These are phyloP conservation scores for Fimicolochytrium jonesii DNA, from an alignment of 192 early-diverging fungal genomes.

Conservation along the genomic window DNA sequence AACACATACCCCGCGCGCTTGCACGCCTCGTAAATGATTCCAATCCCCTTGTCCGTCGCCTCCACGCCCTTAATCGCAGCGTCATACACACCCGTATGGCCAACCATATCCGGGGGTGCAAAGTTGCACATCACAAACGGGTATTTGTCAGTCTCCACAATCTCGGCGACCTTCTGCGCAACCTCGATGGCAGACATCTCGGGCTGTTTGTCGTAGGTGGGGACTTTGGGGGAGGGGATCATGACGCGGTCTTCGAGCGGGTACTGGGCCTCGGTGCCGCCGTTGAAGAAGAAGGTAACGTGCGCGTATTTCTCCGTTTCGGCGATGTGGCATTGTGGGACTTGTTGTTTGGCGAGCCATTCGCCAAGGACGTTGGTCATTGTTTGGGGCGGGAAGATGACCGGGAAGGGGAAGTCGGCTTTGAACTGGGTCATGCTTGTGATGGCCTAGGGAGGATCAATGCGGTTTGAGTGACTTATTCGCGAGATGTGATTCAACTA, in stretches of 20 bases:
- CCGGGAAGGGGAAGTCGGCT: slow-evolving; percentile 90
- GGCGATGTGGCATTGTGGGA: slow-evolving; percentile 93
- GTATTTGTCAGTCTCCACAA: slow-evolving; percentile 71
- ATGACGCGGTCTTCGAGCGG: slow-evolving; percentile 81
- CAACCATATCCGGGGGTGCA: slow-evolving; percentile 87
- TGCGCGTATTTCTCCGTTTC: slow-evolving; percentile 99
- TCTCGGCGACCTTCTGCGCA: slow-evolving; percentile 84
- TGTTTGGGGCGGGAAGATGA: slow-evolving; percentile 91
- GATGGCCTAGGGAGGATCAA: slow-evolving; percentile 50
- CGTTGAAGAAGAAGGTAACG: slow-evolving; percentile 99
- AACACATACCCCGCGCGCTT: slow-evolving; percentile 80
- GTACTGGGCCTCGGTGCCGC: slow-evolving; percentile 93
- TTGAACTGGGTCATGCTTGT: slow-evolving; percentile 98
- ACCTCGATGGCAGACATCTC: slow-evolving; percentile 91
- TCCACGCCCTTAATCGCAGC: slow-evolving; percentile 87
- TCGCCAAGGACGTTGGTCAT: slow-evolving; percentile 99
- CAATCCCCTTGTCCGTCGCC: slow-evolving; percentile 94
- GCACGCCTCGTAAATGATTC: slow-evolving; percentile 89
- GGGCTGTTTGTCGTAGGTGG: slow-evolving; percentile 96
- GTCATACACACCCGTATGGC: slow-evolving; percentile 95
- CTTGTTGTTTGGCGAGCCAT: slow-evolving; percentile 83
- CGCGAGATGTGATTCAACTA: not conserved
- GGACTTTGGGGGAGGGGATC: slow-evolving; percentile 89
- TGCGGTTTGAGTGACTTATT: not conserved
- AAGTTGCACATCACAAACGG: slow-evolving; percentile 99